These are phyloP conservation scores for Hibiscus tridactylites DNA, from an alignment of 345 rosid genomes.

Conservation along the genomic window DNA sequence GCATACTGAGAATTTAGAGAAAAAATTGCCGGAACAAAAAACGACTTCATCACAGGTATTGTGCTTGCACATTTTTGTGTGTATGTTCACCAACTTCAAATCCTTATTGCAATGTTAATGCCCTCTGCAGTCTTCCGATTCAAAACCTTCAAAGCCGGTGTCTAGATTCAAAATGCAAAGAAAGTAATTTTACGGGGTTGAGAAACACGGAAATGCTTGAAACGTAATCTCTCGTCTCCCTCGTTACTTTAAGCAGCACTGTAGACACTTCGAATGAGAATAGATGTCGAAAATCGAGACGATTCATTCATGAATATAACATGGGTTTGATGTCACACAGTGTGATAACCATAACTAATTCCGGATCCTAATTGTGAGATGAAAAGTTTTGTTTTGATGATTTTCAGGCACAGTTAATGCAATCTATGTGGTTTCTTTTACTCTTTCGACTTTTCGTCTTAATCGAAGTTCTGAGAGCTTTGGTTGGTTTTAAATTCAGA, in stretches of 20 bases:
- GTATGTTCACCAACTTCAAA: background rate
- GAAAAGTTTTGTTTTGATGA: background rate
- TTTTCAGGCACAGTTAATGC: no score
- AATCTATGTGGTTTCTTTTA: no score
- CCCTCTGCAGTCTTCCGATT: slow-evolving; percentile 31
- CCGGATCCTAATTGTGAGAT: background rate
- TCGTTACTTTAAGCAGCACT: no score
- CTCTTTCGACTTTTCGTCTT: no score
- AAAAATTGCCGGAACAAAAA: slow-evolving; percentile 15
- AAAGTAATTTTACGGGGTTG: slow-evolving; percentile 24
- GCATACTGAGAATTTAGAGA: slow-evolving; percentile 28
- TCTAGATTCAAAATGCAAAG: slow-evolving; percentile 79
- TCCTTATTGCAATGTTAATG: slow-evolving; percentile 1
- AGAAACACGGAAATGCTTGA: background rate
- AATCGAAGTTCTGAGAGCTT: no score
- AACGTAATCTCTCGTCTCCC: background rate
- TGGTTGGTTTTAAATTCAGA: no score
- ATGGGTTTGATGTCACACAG: no score
- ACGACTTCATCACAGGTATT: slow-evolving; percentile 38
- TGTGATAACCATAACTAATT: background rate
- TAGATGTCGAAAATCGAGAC: no score
- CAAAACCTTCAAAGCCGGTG: slow-evolving; percentile 59
- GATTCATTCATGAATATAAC: no score
- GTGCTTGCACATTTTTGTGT: background rate
- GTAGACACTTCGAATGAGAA: no score